Conservation (phyloP, 2,329 filamentous ascomycete genomes). For the Cyphellophora attinorum region DNA sequence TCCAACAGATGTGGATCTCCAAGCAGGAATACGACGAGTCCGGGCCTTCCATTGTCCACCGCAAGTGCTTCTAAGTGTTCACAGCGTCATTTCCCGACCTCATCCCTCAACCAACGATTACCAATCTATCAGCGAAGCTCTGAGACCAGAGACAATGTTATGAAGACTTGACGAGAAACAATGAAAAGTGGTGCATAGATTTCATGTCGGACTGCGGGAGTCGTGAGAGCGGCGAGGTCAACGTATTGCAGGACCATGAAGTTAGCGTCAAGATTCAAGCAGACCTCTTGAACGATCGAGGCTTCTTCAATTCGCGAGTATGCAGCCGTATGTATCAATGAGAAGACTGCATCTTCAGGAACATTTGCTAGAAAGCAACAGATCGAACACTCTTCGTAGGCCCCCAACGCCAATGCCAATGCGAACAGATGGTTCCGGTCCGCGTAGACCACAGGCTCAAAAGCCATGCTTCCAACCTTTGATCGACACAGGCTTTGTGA, state of each 20-base stretch:
- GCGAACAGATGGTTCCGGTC: too few species aligned
- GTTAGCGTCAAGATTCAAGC: neutral
- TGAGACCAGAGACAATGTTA: conserved; percentile 10
- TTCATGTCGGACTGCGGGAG: conserved; percentile 1
- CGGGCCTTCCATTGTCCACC: conserved; percentile 97
- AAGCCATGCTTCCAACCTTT: neutral
- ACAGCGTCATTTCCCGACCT: neutral
- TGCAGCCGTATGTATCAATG: conserved; percentile 1
- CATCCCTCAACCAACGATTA: neutral
- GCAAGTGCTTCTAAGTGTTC: conserved; percentile 93
- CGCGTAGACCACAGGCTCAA: too few species aligned
- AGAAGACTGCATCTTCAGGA: too few species aligned
- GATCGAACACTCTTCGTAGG: too few species aligned
- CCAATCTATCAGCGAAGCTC: neutral
- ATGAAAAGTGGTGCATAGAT: conserved; percentile 14
- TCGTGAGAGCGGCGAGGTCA: neutral
- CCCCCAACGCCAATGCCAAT: too few species aligned
- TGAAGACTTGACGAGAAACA: conserved; percentile 16
- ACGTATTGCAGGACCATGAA: neutral
- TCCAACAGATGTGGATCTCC: conserved; percentile 99
- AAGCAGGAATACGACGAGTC: conserved; percentile 99
- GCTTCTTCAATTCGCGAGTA: neutral
- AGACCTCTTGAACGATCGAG: too few species aligned
- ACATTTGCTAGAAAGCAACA: too few species aligned
- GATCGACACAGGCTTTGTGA: too few species aligned